These are phyloP conservation scores for Alternaria infectoria DNA, from an alignment of 2,329 filamentous ascomycete species.

Conservation along the genomic window DNA sequence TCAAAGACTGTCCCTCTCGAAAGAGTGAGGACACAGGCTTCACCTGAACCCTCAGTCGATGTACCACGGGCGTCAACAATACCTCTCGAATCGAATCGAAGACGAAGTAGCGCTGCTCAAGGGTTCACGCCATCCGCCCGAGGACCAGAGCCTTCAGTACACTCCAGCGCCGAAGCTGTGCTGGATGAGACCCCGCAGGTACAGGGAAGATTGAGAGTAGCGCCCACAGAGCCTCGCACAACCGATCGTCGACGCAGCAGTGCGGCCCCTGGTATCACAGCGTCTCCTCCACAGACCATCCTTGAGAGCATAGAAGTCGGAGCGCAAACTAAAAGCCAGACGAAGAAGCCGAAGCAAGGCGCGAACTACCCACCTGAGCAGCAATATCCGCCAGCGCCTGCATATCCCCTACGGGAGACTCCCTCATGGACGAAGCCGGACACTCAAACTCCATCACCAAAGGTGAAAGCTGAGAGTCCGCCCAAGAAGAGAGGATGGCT, in stretches of 20 bases:
- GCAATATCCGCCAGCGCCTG: constrained; percentile 31
- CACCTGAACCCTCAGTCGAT: constrained; percentile 1
- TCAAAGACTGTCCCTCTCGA: background rate
- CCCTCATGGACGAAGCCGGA: constrained; percentile 31
- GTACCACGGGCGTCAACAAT: constrained; percentile 7
- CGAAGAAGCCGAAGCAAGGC: constrained; percentile 13
- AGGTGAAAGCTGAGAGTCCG: constrained; percentile 1
- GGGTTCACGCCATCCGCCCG: background rate
- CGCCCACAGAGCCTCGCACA: background rate
- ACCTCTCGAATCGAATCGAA: background rate
- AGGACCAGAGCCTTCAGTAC: constrained; percentile 10
- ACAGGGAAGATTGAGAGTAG: background rate
- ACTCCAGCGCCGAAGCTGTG: background rate
- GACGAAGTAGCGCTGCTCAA: constrained; percentile 18
- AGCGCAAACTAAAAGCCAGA: background rate
- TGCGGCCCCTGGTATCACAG: constrained; percentile 9
- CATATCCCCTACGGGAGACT: constrained; percentile 31
- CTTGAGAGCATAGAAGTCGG: background rate
- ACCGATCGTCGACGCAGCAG: background rate
- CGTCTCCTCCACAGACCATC: constrained; percentile 11
- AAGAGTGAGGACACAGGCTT: background rate
- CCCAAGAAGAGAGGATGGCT: constrained; percentile 20
- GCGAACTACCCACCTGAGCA: constrained; percentile 20
- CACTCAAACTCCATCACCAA: constrained; percentile 18
- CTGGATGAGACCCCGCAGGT: background rate